Evolutionary conservation across 192 early-diverging fungal species (phyloP).

Genomic region (Podila minutissima): DNA sequence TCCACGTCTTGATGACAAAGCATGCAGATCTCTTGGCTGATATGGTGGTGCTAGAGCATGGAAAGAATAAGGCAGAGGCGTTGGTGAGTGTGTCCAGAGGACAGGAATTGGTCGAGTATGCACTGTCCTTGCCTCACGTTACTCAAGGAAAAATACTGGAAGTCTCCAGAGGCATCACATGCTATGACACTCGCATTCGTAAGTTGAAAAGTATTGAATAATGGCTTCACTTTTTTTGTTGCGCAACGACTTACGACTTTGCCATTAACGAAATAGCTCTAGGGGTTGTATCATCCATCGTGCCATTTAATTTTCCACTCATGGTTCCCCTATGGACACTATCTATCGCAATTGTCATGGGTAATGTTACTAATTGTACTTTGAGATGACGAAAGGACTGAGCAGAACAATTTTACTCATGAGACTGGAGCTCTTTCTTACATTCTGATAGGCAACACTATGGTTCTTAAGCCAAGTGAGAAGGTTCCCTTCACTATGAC

Average conservation of each 20-base stretch:
- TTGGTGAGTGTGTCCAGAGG: constrained; percentile 73
- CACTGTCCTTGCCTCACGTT: constrained; percentile 66
- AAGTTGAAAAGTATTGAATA: too few species aligned
- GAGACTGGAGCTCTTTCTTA: too few species aligned
- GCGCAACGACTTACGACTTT: too few species aligned
- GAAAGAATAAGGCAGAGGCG: constrained; percentile 75
- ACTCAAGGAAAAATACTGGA: constrained; percentile 58
- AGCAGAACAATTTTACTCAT: too few species aligned
- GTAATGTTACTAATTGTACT: not conserved
- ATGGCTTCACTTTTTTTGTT: too few species aligned
- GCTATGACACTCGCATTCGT: constrained; percentile 60
- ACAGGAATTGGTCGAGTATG: constrained; percentile 79
- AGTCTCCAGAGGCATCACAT: constrained; percentile 68
- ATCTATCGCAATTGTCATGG: constrained; percentile 68
- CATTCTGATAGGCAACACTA: constrained; percentile 55
- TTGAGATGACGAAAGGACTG: too few species aligned
- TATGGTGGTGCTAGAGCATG: constrained; percentile 75
- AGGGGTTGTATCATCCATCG: constrained; percentile 77
- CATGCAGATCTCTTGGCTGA: constrained; percentile 70
- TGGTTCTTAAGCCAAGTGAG: constrained; percentile 79
- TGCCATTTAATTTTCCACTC: constrained; percentile 82
- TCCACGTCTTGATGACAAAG: constrained; percentile 58
- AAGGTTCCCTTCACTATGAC: constrained; percentile 82
- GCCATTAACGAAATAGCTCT: constrained; percentile 37
- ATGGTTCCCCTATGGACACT: constrained; percentile 84